phyloP scores from a whole-genome alignment of 495 filamentous ascomycete species.

The Friedmanniomyces simplex region DNA sequence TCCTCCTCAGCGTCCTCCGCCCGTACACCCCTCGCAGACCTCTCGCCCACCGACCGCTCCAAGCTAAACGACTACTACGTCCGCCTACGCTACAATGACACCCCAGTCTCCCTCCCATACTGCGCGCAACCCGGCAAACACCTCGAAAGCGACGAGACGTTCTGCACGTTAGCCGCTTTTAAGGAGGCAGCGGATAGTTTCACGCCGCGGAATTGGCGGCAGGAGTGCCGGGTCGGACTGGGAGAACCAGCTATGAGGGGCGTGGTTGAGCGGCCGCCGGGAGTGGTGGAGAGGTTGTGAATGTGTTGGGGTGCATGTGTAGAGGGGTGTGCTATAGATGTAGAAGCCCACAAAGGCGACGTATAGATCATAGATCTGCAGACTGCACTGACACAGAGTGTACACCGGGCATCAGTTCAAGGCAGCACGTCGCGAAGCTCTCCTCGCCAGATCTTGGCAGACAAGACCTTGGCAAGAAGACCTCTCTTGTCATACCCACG shows the following conservation, averaged over 20 bases:
- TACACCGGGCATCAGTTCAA: too few relatives aligned
- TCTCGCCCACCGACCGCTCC: constrained; percentile 41
- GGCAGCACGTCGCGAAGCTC: too few relatives aligned
- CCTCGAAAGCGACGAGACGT: constrained; percentile 75
- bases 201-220: constrained; percentile 69
- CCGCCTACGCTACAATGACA: constrained; percentile 88
- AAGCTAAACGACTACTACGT: constrained; percentile 70
- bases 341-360: too few relatives aligned
- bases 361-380: too few relatives aligned
- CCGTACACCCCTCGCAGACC: constrained; percentile 39
- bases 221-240: constrained; percentile 59
- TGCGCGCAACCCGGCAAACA: constrained; percentile 72
- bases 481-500: too few relatives aligned
- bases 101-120: constrained; percentile 66
- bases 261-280: constrained; percentile 10
- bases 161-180: constrained; percentile 90
- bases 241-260: constrained; percentile 26
- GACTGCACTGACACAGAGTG: too few relatives aligned
- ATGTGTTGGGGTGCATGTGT: too few relatives aligned
- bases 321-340: too few relatives aligned
- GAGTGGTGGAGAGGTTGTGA: background rate
- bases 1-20: constrained; percentile 22
- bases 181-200: constrained; percentile 86
- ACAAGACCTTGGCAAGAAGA: too few relatives aligned
- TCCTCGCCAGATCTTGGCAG: too few relatives aligned